Percentiles rank a stretch among this genome's conserved stretches.
Evolutionary conservation across 2,329 filamentous ascomycete species (phyloP).

Genomic region (Sarocladium strictum): DNA sequence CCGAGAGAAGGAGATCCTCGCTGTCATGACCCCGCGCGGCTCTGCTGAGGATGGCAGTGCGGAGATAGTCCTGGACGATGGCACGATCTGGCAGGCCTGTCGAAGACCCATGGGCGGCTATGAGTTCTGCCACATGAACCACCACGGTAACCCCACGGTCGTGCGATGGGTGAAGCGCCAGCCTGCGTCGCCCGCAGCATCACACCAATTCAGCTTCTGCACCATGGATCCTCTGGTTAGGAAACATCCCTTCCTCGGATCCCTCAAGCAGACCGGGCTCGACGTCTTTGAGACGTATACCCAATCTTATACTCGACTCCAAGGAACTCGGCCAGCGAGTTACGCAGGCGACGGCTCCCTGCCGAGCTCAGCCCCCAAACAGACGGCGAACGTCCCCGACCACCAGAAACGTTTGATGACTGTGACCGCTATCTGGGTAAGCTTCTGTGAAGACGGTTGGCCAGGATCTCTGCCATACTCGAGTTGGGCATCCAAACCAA

Average conservation of each 20-base stretch:
- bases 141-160: constrained; percentile 51
- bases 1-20: constrained; percentile 51
- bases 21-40: constrained; percentile 59
- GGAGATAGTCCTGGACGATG: constrained; percentile 62
- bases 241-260: constrained; percentile 69
- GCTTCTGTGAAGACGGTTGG: constrained; percentile 22
- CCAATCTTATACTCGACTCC: background rate
- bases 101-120: constrained; percentile 52
- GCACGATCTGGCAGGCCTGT: constrained; percentile 51
- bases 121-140: constrained; percentile 58
- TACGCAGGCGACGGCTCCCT: constrained; percentile 1
- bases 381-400: constrained; percentile 23
- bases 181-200: background rate
- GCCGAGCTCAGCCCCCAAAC: background rate
- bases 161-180: constrained; percentile 60
- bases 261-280: constrained; percentile 55
- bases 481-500: background rate
- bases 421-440: constrained; percentile 32
- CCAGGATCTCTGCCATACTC: background rate
- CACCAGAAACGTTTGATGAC: constrained; percentile 31
- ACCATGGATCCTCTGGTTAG: constrained; percentile 64
- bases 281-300: constrained; percentile 65
- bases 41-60: constrained; percentile 43
- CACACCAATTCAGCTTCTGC: constrained; percentile 46
- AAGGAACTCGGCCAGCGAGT: background rate